Evolutionary conservation across 805 yeast genomes (phyloP).

Genomic region (Lipomyces yamanashiensis): DNA sequence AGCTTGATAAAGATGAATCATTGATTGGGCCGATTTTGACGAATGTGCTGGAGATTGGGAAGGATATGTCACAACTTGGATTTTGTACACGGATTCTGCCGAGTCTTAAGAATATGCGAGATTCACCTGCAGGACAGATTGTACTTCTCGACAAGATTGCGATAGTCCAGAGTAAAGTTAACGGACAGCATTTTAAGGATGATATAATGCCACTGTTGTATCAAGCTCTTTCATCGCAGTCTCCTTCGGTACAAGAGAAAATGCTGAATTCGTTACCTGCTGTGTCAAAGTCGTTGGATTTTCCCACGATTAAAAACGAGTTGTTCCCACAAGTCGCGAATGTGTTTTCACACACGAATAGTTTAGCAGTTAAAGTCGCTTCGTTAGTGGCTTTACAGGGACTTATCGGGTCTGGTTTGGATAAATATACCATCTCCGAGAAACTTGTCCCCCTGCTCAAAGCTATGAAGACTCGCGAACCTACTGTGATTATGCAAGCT

Average conservation of each 20-base stretch:
- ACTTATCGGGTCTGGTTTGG: conserved; percentile 67
- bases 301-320: conserved; percentile 71
- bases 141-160: conserved; percentile 56
- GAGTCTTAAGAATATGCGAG: conserved; percentile 47
- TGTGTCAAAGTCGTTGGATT: conserved; percentile 58
- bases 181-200: conserved; percentile 57
- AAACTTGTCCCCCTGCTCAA: conserved; percentile 79
- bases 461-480: conserved; percentile 76
- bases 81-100: conserved; percentile 74
- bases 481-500: conserved; percentile 60
- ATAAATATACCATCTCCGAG: conserved; percentile 71
- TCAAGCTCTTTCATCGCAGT: conserved; percentile 43
- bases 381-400: conserved; percentile 64
- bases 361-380: conserved; percentile 74
- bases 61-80: conserved; percentile 70
- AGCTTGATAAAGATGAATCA: conserved; percentile 49
- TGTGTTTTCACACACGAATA: conserved; percentile 82
- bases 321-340: conserved; percentile 74
- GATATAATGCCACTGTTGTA: conserved; percentile 53
- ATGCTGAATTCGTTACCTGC: conserved; percentile 53
- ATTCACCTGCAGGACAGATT: conserved; percentile 48
- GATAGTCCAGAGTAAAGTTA: conserved; percentile 55
- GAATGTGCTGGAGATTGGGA: conserved; percentile 66
- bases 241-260: conserved; percentile 56
- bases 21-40: conserved; percentile 56